Evolutionary conservation across 768 basidiomycete species (phyloP), one percentile per base, ranked within the genome.

Genomic region (Calocera cornea): DNA sequence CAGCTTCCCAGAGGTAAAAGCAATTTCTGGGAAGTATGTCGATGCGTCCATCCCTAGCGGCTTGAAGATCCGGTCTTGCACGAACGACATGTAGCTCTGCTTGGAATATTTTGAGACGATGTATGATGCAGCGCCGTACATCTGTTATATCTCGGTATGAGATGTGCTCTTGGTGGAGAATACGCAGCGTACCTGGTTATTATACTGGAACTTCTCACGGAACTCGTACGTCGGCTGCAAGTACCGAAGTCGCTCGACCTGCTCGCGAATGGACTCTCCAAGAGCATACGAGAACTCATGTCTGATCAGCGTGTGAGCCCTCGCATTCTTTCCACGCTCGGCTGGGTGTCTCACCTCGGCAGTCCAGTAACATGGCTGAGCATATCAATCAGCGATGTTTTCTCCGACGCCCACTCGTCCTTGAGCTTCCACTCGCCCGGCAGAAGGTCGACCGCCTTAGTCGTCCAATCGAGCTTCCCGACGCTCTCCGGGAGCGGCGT

Each of bases 331-430:
- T n/a, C n/a, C n/a, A n/a, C n/a, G n/a, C n/a, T n/a, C n/a, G n/a
- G n/a, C n/a, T n/a, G n/a, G n/a, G n/a, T n/a, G n/a, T n/a, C 1
- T 22, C 17, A 68, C 80, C 77, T 72, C 1, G 75, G 75, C 12
- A 83, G 3, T 3, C 81, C 82, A 31, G 79, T 76, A 12, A 78
- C 73, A 31, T 81, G 81, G 2, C 79, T 73, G 17, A 82, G 68
- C 0, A 78, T 73, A 68, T 82, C 81, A 3, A 73, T 71, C 11
- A 82, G 11, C 54, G 73, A 78, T 0, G 77, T 77, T 64, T 74
- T 76, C 65, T 74, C 69, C 16, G 72, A 77, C 0, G 80, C 79
- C 76, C 77, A 80, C 22, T 75, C 70, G 69, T 83, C 80, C 70
- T 74, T 73, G 19, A 82, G 75, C 65, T 70, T 64, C 81, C 82